Evolutionary conservation across 2,329 filamentous ascomycete genomes (phyloP).

Genomic region (Blumeria hordei): DNA sequence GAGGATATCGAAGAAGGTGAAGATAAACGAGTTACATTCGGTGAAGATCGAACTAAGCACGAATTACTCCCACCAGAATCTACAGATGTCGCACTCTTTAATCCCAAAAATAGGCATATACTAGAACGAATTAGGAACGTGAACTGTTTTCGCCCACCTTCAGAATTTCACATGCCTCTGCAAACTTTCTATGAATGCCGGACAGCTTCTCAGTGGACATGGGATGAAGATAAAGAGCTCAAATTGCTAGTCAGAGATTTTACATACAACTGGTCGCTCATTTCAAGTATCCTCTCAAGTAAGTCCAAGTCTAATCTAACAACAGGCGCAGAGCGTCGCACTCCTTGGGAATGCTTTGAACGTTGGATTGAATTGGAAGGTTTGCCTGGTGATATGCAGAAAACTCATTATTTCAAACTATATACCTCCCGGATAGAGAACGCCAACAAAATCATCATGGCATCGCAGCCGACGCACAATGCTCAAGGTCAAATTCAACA

Average conservation of each 20-base stretch:
- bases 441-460: conserved; percentile 26
- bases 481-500: conserved; percentile 23
- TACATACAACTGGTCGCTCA: conserved; percentile 93
- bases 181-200: conserved; percentile 78
- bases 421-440: conserved; percentile 36
- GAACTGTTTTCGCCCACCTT: conserved; percentile 80
- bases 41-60: conserved; percentile 10
- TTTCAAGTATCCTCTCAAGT: conserved; percentile 54
- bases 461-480: conserved; percentile 14
- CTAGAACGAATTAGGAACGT: conserved; percentile 74
- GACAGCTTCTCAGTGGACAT: conserved; percentile 74
- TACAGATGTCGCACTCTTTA: conserved; percentile 64
- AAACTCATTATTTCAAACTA: conserved; percentile 78
- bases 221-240: conserved; percentile 74
- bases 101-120: conserved; percentile 69
- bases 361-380: conserved; percentile 85
- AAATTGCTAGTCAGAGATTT: conserved; percentile 70
- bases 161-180: conserved; percentile 73
- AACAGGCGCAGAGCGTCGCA: conserved; percentile 73
- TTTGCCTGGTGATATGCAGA: conserved; percentile 75
- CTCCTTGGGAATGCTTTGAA: conserved; percentile 97
- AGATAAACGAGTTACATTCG: conserved; percentile 22
- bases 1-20: conserved; percentile 40
- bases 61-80: conserved; percentile 38
- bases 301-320: conserved; percentile 52